These are phyloP conservation scores for Onygena corvina DNA, from an alignment of 2,329 filamentous ascomycete genomes.

Conservation along the genomic window DNA sequence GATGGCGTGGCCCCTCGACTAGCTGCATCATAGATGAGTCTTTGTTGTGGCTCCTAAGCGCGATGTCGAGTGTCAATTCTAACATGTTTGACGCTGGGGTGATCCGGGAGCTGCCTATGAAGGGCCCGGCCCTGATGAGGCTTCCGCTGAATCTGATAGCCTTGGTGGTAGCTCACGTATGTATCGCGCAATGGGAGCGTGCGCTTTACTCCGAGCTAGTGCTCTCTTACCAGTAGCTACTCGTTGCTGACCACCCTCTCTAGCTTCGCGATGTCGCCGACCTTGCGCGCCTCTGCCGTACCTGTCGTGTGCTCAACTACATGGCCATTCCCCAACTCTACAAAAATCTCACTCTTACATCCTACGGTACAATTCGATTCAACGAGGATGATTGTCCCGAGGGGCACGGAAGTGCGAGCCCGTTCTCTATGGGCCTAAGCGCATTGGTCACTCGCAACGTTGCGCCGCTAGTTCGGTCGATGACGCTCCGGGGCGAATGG, in stretches of 20 bases:
- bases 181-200: constrained; percentile 15
- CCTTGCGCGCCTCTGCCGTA: constrained; percentile 47
- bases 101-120: constrained; percentile 6
- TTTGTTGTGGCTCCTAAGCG: no score
- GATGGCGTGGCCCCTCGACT: no score
- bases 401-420: constrained; percentile 50
- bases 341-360: constrained; percentile 43
- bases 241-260: not conserved
- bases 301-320: constrained; percentile 51
- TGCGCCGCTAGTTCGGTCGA: constrained; percentile 41
- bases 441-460: constrained; percentile 47
- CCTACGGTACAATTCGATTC: constrained; percentile 49
- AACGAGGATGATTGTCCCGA: constrained; percentile 43
- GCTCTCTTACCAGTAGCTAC: not conserved
- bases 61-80: constrained; percentile 23
- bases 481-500: constrained; percentile 46
- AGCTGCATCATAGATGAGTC: no score
- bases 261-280: constrained; percentile 48
- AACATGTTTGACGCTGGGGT: constrained; percentile 31
- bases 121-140: constrained; percentile 24
- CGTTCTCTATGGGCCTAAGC: constrained; percentile 52
- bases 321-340: constrained; percentile 53
- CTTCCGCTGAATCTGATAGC: constrained; percentile 49
- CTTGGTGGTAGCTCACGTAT: constrained; percentile 44
- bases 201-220: not conserved